Evolutionary conservation across 2,329 filamentous ascomycete genomes (phyloP).

Genomic region (Botrytis aclada): DNA sequence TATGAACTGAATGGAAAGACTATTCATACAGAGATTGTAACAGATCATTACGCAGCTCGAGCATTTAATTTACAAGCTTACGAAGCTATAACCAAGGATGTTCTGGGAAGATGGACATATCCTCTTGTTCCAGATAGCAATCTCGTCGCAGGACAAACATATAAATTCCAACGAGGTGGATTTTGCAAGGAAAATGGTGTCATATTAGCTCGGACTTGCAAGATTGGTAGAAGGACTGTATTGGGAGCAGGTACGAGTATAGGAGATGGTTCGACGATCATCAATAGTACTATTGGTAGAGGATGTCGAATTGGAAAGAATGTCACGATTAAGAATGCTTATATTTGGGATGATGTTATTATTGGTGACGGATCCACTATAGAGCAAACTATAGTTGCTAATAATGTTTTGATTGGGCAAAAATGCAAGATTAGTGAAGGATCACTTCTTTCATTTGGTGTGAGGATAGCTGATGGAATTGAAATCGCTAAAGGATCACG

Average conservation of each 20-base stretch:
- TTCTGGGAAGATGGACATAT: constrained; percentile 84
- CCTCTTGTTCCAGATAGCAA: constrained; percentile 90
- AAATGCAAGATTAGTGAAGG: constrained; percentile 67
- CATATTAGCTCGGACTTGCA: constrained; percentile 67
- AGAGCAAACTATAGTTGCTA: constrained; percentile 71
- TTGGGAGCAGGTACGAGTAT: constrained; percentile 75
- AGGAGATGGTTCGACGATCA: constrained; percentile 66
- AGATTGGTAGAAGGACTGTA: constrained; percentile 66
- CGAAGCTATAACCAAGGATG: constrained; percentile 80
- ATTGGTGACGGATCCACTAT: constrained; percentile 74
- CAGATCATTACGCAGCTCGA: constrained; percentile 79
- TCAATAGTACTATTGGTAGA: constrained; percentile 76
- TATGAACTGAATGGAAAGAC: constrained; percentile 96
- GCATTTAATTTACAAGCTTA: constrained; percentile 86
- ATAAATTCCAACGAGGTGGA: constrained; percentile 65
- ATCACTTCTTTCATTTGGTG: constrained; percentile 75
- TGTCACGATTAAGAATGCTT: constrained; percentile 73
- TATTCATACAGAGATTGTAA: constrained; percentile 85
- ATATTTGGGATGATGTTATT: constrained; percentile 81
- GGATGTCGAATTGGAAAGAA: constrained; percentile 84
- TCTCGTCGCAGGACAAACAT: constrained; percentile 72
- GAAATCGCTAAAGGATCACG: constrained; percentile 41
- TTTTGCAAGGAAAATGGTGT: constrained; percentile 79
- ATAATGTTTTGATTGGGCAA: constrained; percentile 67
- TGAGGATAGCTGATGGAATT: constrained; percentile 63